Evolutionary conservation across 2,329 filamentous ascomycete genomes (phyloP).

Genomic region (Ophiostoma montium): DNA sequence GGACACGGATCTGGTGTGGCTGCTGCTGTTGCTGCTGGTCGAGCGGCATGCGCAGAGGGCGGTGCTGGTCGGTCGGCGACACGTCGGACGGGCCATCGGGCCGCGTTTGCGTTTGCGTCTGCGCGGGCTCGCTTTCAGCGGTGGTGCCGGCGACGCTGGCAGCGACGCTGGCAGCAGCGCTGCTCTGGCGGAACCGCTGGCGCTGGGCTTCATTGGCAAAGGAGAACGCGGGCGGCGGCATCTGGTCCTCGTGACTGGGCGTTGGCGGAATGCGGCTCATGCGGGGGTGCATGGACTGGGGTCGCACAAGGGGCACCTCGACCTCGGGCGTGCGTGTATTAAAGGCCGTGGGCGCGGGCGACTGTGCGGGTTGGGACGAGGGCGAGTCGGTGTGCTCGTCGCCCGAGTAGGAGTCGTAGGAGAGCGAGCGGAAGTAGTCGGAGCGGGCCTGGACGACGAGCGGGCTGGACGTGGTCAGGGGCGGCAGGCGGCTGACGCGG

Average conservation of each 20-base stretch:
- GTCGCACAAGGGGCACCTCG: conserved; percentile 44
- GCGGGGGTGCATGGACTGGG: conserved; percentile 60
- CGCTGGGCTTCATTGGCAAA: conserved; percentile 26
- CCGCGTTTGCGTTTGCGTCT: too few species aligned
- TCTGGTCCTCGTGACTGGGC: conserved; percentile 24
- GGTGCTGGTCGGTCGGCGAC: neutral
- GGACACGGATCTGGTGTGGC: neutral
- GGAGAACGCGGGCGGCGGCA: conserved; percentile 31
- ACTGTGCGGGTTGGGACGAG: conserved; percentile 11
- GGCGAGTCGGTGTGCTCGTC: conserved; percentile 22
- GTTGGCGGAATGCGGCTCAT: conserved; percentile 50
- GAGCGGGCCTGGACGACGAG: conserved; percentile 60
- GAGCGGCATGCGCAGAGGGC: neutral
- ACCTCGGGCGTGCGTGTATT: conserved; percentile 37
- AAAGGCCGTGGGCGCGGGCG: conserved; percentile 25
- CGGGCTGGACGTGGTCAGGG: conserved; percentile 69
- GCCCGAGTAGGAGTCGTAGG: conserved; percentile 44
- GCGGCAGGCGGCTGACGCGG: conserved; percentile 73
- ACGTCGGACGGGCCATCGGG: too few species aligned
- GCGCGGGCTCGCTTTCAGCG: too few species aligned
- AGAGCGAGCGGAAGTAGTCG: conserved; percentile 67
- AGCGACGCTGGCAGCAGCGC: conserved; percentile 25
- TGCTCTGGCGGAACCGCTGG: neutral
- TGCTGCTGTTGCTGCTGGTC: neutral
- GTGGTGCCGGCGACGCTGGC: too few species aligned